Base-by-base conservation (phyloP, 2,329 filamentous ascomycete genomes). In the Beauveria pseudobassiana region DNA sequence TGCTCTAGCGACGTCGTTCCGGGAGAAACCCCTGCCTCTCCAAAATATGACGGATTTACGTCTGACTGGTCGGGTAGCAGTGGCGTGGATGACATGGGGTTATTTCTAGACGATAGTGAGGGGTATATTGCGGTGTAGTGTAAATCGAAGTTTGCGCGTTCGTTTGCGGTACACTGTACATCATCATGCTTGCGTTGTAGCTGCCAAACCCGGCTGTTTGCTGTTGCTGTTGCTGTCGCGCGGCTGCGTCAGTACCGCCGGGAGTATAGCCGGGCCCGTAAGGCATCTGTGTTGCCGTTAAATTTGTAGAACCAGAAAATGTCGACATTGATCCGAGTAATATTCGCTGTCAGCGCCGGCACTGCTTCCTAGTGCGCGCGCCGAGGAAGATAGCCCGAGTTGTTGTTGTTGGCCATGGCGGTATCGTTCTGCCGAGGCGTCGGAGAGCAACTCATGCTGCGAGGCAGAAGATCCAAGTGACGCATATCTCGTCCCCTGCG, bases 121-220 rank as follows among this genome's bases (percentile, higher is more conserved):
- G 59, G 20, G 42, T 16, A 18, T 61, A 54, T 16, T 87, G 87
- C 72, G 87, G 85, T 71, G 85, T 78, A 75, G 93, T 89, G 78
- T 96, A 96, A 76, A 88, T 80, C 78, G 84, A 74, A 76, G 78
- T 79, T 76, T 85, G 83, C 65, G 80, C 77, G 64, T 78, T 79
- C 69, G 85, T 78, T 72, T 87, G 86, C 71, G 82, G 79, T 69
- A 93, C 88, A 77, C 87, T 87, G 79, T 96, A 96, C 82, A 95
- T 87, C 78, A 93, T 86, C 65, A 84, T 84, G 61, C 84, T 77
- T 59, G 86, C 75, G 69, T 79, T 86, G 79, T 83, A 89, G 73
- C 77, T 78, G 70, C 77, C 74, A 69, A 85, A 87, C 66, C 73
- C 74, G 68, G 81, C 81, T 64, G 80, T 74, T 69, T 80, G 80